A percentile compares a stretch with the other conserved stretches of the same genome.
phyloP scores from a whole-genome alignment of 1,139 yeast genomes.

The Diutina sp. region DNA sequence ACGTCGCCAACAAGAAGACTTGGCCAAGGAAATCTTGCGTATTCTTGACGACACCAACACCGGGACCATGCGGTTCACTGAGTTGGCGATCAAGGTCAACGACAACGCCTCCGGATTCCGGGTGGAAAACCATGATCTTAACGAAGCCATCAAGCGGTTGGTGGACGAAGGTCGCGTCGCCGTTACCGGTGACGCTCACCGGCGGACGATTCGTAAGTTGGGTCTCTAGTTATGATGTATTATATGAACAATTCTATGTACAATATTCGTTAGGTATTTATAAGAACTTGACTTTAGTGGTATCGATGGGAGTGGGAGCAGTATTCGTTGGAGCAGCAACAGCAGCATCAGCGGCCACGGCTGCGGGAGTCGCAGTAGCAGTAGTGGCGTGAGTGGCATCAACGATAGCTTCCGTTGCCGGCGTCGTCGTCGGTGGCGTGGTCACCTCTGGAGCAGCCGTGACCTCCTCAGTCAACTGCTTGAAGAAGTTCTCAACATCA shows the following conservation, averaged over 20 bases:
- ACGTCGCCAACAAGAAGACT: conserved; percentile 65
- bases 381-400: neutral
- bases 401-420: no score
- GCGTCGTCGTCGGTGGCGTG: no score
- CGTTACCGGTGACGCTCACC: conserved; percentile 61
- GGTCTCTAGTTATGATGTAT: conserved; percentile 10
- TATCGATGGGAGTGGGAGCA: neutral
- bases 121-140: conserved; percentile 60
- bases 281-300: conserved; percentile 2
- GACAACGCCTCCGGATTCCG: conserved; percentile 50
- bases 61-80: conserved; percentile 44
- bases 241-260: neutral
- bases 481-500: conserved; percentile 23
- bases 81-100: conserved; percentile 48
- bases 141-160: conserved; percentile 55
- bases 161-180: conserved; percentile 66
- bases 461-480: conserved; percentile 6
- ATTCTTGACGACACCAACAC: conserved; percentile 19
- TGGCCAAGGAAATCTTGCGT: conserved; percentile 40
- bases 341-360: neutral
- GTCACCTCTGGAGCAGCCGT: neutral
- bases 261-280: neutral
- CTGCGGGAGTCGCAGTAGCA: neutral
- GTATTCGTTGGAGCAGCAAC: neutral
- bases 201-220: conserved; percentile 50